These are phyloP conservation scores for Carallia brachiata DNA, from an alignment of 345 rosid genomes.

Conservation along the genomic window DNA sequence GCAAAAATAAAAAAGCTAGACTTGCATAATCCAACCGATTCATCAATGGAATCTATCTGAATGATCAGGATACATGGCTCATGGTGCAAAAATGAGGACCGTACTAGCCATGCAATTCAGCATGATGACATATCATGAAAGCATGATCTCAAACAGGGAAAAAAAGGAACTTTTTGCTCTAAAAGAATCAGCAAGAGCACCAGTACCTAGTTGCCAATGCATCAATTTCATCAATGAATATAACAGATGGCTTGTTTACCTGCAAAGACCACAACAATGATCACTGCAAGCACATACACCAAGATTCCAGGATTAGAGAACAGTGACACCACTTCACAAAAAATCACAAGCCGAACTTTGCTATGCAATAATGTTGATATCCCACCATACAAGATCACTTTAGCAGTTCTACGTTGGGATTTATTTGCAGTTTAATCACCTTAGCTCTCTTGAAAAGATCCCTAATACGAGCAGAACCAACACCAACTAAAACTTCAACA, in stretches of 20 bases:
- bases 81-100: neutral
- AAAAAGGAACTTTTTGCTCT: neutral
- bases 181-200: conserved; percentile 1
- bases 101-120: no score
- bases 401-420: no score
- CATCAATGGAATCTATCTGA: neutral
- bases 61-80: neutral
- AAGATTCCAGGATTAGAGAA: conserved; percentile 10
- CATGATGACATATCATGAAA: neutral
- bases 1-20: neutral
- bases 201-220: conserved; percentile 87
- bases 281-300: conserved; percentile 1
- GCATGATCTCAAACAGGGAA: neutral
- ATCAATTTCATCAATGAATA: conserved; percentile 94
- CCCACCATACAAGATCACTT: no score
- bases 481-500: conserved; percentile 95
- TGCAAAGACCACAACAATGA: conserved; percentile 40
- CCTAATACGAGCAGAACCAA: conserved; percentile 96
- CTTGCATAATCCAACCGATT: neutral
- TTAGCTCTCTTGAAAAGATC: conserved; percentile 95
- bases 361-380: neutral
- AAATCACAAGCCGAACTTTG: conserved; percentile 6
- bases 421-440: conserved; percentile 40
- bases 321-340: neutral
- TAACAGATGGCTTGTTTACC: conserved; percentile 95